Evolutionary conservation across 1,139 yeast species (phyloP), one percentile per base, ranked within the genome.

Genomic region (Lodderomyces parapsilosis): DNA sequence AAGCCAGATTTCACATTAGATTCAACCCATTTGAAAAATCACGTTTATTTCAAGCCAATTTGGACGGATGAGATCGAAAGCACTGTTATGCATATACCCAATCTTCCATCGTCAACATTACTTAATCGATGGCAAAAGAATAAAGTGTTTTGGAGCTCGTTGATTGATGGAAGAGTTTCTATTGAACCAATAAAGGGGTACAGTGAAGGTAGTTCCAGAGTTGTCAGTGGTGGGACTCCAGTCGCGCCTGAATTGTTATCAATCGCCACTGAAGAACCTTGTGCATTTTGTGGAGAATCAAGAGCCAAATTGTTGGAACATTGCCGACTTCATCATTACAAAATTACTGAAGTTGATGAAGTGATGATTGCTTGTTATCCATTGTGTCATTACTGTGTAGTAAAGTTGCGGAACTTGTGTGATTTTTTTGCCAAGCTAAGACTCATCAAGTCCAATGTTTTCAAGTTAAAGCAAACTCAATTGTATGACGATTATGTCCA

Each of bases 171-270:
- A 5, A 76, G 85, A 38, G 90, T 88, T 6, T 75, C 82, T 11
- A 83, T 93, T 34, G 96, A 90, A 62, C 98, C 99, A 1, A 77
- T 91, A 11, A 83, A 90, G 43, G 95, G 93, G 0, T 76, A 86
- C 30, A 89, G 88, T 55, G 96, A 89, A 59, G 77, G 78, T 0
- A 19, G 55, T 56, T 2, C 32, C 7, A 23, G 20, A 18, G 7
- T 19, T 9, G 13, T 34, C n/a, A 40, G 20, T 20, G 25, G 23
- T 18, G 38, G 9, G 13, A 17, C n/a, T n/a, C n/a, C 14, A 2
- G 20, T 27, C 14, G 23, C 11, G 4, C 28, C 43, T 10, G 42
- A 44, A 31, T 28, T 41, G 31, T 52, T 77, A 6, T 96, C 96
- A 0, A 83, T 87, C 36, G 96, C 96, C 0, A 76, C 83, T 15